These are phyloP conservation scores for Sutorius australiensis DNA, from an alignment of 768 basidiomycete species.

Conservation along the genomic window DNA sequence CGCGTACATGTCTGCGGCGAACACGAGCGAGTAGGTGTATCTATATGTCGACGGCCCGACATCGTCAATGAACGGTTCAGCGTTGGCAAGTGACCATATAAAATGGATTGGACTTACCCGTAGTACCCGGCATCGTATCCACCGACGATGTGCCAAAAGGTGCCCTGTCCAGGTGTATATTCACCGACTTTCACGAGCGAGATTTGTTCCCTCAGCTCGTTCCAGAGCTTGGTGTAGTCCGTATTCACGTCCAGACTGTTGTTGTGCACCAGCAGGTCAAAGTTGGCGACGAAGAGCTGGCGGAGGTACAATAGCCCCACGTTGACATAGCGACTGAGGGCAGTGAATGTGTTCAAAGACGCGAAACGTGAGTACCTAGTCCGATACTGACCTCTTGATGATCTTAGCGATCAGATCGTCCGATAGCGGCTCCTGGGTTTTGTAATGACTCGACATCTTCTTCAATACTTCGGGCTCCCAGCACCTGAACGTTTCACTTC, in stretches of 20 bases:
- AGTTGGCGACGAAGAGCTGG: constrained; percentile 71
- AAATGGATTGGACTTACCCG: constrained; percentile 32
- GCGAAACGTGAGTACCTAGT: neutral
- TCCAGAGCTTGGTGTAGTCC: constrained; percentile 82
- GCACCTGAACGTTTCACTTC: constrained; percentile 44
- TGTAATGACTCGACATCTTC: constrained; percentile 75
- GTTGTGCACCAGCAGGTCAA: constrained; percentile 25
- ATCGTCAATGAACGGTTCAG: neutral
- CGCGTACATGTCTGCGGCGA: constrained; percentile 57
- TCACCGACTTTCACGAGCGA: constrained; percentile 64
- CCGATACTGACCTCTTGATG: constrained; percentile 57
- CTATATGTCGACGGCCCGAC: constrained; percentile 18
- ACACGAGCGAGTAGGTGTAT: constrained; percentile 71
- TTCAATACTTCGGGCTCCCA: constrained; percentile 78
- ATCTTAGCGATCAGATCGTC: constrained; percentile 70
- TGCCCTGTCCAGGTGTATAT: constrained; percentile 60
- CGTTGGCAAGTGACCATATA: neutral
- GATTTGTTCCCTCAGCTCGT: constrained; percentile 61
- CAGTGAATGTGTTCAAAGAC: neutral
- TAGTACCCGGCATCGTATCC: constrained; percentile 74
- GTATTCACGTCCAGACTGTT: constrained; percentile 44
- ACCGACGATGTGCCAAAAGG: constrained; percentile 74
- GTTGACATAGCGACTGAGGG: constrained; percentile 65
- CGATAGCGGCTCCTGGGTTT: constrained; percentile 68
- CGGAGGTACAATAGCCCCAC: constrained; percentile 66